Conservation (phyloP, 176 grass and related monocot genomes). For the Metroxylon sagu region DNA sequence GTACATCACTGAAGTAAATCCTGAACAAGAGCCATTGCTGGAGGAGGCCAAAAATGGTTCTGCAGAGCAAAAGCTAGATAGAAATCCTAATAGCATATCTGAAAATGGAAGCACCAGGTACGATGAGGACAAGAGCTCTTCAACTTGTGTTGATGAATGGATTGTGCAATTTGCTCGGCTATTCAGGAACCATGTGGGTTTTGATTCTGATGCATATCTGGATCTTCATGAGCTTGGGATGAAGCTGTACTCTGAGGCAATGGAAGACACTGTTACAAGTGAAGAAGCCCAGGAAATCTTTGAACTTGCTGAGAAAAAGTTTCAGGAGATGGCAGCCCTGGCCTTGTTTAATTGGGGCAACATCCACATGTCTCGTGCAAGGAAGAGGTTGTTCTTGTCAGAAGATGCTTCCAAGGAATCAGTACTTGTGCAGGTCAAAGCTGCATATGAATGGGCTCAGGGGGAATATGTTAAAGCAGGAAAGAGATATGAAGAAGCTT, state of each 20-base stretch:
- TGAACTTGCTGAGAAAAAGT: too few relatives aligned
- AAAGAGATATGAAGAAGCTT: constrained; percentile 56
- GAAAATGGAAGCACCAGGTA: constrained; percentile 32
- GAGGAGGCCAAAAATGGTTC: constrained; percentile 28
- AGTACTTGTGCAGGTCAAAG: constrained; percentile 35
- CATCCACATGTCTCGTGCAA: too few relatives aligned
- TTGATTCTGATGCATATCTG: too few relatives aligned
- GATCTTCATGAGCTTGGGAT: too few relatives aligned
- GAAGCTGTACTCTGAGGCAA: too few relatives aligned
- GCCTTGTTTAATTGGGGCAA: too few relatives aligned
- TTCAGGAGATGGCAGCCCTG: too few relatives aligned
- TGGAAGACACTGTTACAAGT: too few relatives aligned
- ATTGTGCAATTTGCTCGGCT: too few relatives aligned
- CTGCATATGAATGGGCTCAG: constrained; percentile 62
- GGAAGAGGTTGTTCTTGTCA: constrained; percentile 18
- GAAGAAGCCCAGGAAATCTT: too few relatives aligned
- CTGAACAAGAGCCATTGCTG: constrained; percentile 43
- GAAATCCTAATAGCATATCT: constrained; percentile 18
- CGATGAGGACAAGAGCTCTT: constrained; percentile 20
- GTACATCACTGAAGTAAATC: constrained; percentile 64
- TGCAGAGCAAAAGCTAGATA: constrained; percentile 22
- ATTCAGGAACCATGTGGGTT: too few relatives aligned
- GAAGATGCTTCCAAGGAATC: constrained; percentile 45
- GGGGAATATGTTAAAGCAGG: constrained; percentile 64
- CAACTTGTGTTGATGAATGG: not conserved